Base-by-base conservation (phyloP, 495 filamentous ascomycete genomes). In the Daldinia decipiens region DNA sequence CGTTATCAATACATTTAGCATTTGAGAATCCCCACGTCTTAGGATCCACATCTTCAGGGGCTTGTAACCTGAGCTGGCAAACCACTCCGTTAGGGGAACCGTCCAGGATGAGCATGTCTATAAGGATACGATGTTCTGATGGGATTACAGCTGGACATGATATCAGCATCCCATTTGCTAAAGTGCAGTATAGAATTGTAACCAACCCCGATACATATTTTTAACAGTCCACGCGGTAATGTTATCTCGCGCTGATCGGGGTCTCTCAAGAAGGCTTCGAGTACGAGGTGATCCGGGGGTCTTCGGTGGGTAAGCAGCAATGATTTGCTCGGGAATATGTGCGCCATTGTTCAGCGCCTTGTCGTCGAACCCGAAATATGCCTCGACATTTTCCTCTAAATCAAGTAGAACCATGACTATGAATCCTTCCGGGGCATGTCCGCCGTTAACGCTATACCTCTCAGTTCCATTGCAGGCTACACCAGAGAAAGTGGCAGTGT, bases 11-110 rank as follows among this genome's bases (percentile, higher is more conserved):
- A 13, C 53, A 56, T n/a, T 56, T 36, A 6, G 31, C 53, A 17
- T 56, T 56, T 17, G 53, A 56, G 17, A 56, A 56, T 8, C 53
- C 53, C 53, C 53, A 56, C n/a, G 53, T 56, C 31, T 56, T 56
- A 4, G 53, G 13, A 12, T 56, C 53, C 2, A 31, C 17, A 6
- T 56, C 17, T 36, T 32, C 29, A 6, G 53, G 53, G 29, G 17
- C 53, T 21, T 36, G 53, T 17, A 56, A 9, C 29, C 3, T 17
- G n/a, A 56, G 53, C 9, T 56, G 53, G 53, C 53, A 56, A 1
- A 56, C 53, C 4, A 56, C 29, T 17, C 53, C 53, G 31, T 29
- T 5, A 9, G 53, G 53, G 3, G 53, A 56, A 6, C 53, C 53
- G 7, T 56, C 53, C 0, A 56, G 29, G n/a, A 56, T 56, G 17